Evolutionary conservation across 305 asterid genomes (phyloP).

Genomic region (Solanum hybrid): DNA sequence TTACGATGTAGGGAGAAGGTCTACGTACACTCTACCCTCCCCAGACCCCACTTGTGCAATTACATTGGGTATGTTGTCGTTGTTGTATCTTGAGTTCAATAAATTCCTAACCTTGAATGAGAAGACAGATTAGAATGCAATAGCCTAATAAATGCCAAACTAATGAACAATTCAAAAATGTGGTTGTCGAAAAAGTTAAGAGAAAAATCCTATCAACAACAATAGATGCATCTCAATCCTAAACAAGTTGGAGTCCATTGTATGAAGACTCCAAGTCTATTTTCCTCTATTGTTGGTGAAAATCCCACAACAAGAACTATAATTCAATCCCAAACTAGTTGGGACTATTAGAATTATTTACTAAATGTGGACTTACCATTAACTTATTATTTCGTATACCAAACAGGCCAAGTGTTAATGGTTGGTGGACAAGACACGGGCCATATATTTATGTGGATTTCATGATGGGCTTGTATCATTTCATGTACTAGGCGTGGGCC

Average conservation of each 20-base stretch:
- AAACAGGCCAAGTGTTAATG: background rate
- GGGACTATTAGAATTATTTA: background rate
- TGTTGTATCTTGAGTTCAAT: background rate
- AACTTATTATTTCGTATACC: background rate
- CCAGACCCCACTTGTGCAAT: background rate
- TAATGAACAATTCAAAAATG: background rate
- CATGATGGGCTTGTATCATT: background rate
- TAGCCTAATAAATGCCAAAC: background rate
- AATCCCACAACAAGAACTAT: background rate
- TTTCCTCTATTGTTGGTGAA: background rate
- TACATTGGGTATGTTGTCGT: background rate
- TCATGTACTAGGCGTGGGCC: background rate
- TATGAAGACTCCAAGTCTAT: background rate
- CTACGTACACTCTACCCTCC: background rate
- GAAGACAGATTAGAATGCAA: background rate
- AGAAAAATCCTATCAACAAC: background rate
- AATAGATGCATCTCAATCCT: background rate
- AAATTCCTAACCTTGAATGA: background rate
- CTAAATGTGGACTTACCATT: background rate
- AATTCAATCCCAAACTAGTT: background rate
- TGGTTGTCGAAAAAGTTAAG: background rate
- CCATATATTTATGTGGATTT: background rate
- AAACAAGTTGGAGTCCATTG: background rate
- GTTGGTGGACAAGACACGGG: background rate
- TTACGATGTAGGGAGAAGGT: background rate